Percentiles rank a stretch among this genome's conserved stretches.
phyloP scores from a whole-genome alignment of 495 filamentous ascomycete species.

The Sordaria brevicollis region DNA sequence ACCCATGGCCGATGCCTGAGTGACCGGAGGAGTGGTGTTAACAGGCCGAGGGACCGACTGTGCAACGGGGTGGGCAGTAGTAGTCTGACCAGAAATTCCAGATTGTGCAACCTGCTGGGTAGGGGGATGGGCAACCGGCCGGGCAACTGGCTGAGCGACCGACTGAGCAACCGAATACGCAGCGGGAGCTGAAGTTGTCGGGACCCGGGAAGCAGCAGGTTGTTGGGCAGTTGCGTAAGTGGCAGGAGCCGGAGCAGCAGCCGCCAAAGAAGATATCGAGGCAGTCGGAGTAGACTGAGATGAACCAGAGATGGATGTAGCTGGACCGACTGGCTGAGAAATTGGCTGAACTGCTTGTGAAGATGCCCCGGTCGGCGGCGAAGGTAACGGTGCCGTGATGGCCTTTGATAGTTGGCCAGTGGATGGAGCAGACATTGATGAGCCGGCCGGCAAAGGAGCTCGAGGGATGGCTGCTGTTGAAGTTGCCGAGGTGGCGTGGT shows the following conservation, averaged over 20 bases:
- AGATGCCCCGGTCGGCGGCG: background rate
- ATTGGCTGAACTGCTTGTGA: background rate
- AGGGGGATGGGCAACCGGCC: background rate
- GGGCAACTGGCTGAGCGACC: background rate
- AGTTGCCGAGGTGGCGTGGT: background rate
- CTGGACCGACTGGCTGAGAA: background rate
- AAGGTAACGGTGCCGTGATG: background rate
- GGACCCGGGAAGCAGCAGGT: background rate
- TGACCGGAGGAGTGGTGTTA: background rate
- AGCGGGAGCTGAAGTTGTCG: background rate
- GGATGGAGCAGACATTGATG: background rate
- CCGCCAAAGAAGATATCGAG: background rate
- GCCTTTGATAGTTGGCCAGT: background rate
- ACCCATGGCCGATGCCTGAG: background rate
- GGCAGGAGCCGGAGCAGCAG: background rate
- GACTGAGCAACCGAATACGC: background rate
- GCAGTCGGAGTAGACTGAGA: background rate
- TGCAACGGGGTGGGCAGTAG: background rate
- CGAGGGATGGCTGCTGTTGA: background rate
- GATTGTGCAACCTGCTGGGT: background rate
- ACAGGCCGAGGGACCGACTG: background rate
- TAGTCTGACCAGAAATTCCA: background rate
- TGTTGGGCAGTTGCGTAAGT: background rate
- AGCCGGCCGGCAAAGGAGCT: background rate
- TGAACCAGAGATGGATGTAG: background rate